These are phyloP conservation scores for Flaveria ramosissima DNA, from an alignment of 129 eudicot species.

Conservation along the genomic window DNA sequence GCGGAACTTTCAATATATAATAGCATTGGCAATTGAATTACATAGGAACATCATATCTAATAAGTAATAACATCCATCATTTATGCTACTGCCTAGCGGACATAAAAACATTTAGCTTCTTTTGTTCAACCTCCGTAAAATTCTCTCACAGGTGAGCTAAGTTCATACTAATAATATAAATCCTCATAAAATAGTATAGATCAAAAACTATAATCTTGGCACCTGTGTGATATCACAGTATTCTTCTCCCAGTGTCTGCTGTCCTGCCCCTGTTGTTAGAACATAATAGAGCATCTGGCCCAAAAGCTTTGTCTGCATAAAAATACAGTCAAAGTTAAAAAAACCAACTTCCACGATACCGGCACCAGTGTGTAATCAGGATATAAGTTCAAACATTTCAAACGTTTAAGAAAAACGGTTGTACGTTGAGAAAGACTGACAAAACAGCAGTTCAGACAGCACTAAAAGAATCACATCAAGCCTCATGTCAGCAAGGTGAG, in stretches of 20 bases:
- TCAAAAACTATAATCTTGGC: constrained; percentile 3
- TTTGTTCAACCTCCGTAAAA: neutral
- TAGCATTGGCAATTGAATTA: neutral
- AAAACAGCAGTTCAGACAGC: neutral
- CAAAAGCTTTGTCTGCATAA: constrained; percentile 76
- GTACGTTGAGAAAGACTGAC: neutral
- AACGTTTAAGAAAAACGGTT: neutral
- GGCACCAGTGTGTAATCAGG: neutral
- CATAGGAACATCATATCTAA: constrained; percentile 14
- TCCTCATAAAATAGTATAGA: constrained; percentile 16
- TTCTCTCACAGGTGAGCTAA: neutral
- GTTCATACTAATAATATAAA: neutral
- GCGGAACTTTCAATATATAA: constrained; percentile 17
- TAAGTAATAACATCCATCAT: neutral
- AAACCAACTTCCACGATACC: constrained; percentile 17
- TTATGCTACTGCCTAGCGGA: constrained; percentile 1
- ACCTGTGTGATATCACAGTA: constrained; percentile 99
- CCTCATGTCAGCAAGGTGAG: neutral
- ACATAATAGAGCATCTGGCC: constrained; percentile 97
- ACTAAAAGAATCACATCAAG: too few relatives aligned
- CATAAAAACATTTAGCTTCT: constrained; percentile 16
- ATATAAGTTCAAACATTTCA: constrained; percentile 10
- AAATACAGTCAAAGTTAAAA: neutral
- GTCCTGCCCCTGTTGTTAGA: constrained; percentile 93
- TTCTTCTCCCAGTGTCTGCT: constrained; percentile 96